Evolutionary conservation across 2,329 filamentous ascomycete species (phyloP).

Genomic region (Fusarium duplospermum): DNA sequence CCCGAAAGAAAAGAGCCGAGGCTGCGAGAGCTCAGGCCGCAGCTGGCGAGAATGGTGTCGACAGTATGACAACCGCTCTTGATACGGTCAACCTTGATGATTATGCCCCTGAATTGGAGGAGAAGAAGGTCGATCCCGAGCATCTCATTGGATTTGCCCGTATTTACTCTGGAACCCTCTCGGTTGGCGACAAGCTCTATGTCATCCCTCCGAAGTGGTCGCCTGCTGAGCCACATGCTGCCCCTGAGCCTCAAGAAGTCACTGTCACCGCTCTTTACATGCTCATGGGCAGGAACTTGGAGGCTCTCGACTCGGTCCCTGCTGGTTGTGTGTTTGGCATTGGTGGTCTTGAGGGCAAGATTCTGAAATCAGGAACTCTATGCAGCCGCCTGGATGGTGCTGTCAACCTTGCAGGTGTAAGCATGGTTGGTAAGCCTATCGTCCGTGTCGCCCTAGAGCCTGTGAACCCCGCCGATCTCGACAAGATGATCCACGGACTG

Average conservation of each 20-base stretch:
- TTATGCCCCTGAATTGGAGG: slow-evolving; percentile 57
- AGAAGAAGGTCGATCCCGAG: slow-evolving; percentile 78
- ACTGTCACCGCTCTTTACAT: slow-evolving; percentile 91
- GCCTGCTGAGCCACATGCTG: slow-evolving; percentile 77
- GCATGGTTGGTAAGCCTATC: slow-evolving; percentile 85
- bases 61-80: slow-evolving; percentile 70
- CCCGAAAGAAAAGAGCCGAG: slow-evolving; percentile 88
- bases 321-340: slow-evolving; percentile 97
- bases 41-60: slow-evolving; percentile 59
- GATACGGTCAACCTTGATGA: slow-evolving; percentile 71
- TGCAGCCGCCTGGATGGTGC: slow-evolving; percentile 89
- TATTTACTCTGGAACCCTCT: slow-evolving; percentile 90
- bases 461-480: slow-evolving; percentile 86
- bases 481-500: slow-evolving; percentile 93
- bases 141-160: slow-evolving; percentile 95
- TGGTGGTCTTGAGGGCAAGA: slow-evolving; percentile 88
- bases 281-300: slow-evolving; percentile 92
- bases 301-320: slow-evolving; percentile 84
- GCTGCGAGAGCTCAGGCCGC: slow-evolving; percentile 82
- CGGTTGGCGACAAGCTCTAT: slow-evolving; percentile 90
- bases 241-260: slow-evolving; percentile 82
- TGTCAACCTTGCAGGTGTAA: slow-evolving; percentile 89
- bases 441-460: slow-evolving; percentile 97
- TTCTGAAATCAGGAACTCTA: slow-evolving; percentile 95
- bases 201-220: slow-evolving; percentile 94